These are phyloP conservation scores for Lasiodiplodia hormozganensis DNA, from an alignment of 2,329 filamentous ascomycete species.

Conservation along the genomic window DNA sequence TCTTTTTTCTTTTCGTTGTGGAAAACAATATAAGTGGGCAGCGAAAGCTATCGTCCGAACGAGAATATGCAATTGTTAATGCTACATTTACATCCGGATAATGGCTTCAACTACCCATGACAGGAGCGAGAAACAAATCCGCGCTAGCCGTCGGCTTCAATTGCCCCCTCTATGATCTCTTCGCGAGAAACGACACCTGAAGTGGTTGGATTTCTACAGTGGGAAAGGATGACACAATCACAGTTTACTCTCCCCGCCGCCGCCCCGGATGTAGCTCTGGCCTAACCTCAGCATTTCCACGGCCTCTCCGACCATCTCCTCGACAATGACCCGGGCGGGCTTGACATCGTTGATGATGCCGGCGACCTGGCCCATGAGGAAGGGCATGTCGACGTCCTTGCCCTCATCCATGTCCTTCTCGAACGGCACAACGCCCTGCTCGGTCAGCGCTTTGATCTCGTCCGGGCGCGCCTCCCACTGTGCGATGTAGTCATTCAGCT, in stretches of 20 bases:
- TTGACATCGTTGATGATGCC: constrained; percentile 78
- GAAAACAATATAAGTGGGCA: too few species aligned
- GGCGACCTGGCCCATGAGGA: constrained; percentile 93
- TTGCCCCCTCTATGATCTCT: too few species aligned
- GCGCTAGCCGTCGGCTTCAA: too few species aligned
- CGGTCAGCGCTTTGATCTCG: constrained; percentile 77
- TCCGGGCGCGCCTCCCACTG: constrained; percentile 80
- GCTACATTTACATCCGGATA: too few species aligned
- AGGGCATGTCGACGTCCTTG: constrained; percentile 82
- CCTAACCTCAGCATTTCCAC: constrained; percentile 48
- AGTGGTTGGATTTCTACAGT: not conserved
- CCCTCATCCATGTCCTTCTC: constrained; percentile 83
- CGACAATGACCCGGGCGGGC: constrained; percentile 83
- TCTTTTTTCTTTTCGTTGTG: too few species aligned
- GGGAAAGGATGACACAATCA: constrained; percentile 30
- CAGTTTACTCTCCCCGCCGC: constrained; percentile 42
- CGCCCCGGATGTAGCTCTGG: constrained; percentile 42
- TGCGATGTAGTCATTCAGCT: constrained; percentile 82
- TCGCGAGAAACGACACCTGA: too few species aligned
- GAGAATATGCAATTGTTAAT: too few species aligned
- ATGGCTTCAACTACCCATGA: too few species aligned
- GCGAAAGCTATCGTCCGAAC: too few species aligned
- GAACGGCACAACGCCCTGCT: constrained; percentile 79
- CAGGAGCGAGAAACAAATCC: too few species aligned
- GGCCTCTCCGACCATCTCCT: constrained; percentile 75